Base-by-base conservation (phyloP, 768 basidiomycete genomes). In the Xerocomus brunneocitrinus region DNA sequence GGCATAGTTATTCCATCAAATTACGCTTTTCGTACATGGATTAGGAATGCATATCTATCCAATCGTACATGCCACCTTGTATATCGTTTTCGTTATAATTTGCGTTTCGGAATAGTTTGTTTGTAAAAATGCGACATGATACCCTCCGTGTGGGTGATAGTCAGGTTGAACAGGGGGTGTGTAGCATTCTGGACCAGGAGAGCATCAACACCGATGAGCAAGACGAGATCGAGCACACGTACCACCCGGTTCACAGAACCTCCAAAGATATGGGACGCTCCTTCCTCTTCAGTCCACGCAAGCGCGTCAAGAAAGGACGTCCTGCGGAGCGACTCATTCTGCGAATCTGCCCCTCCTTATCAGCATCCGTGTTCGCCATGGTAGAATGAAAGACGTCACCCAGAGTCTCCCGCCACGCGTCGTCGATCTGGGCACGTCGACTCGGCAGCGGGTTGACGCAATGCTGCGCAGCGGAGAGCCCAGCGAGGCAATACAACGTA, bases 401-500 rank as follows among this genome's bases (percentile, higher is more conserved):
- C 34, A 50, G 50, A 55, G 58, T 35, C 35, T 49, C 64, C 8
- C 9, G 53, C 83, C 84, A 85, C 13, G 63, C 60, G 0, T 44
- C 57, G 4, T 60, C 59, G 8, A 83, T 58, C 40, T 68, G 65
- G 5, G 64, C 62, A 6, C 66, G 68, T 30, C 74, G 65, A 3
- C 67, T 49, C 0, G 68, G 58, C 0, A 83, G 81, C 1, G 79
- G 79, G 35, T 68, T 71, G 1, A 94, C 78, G 39, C 76, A 80
- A 58, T 98, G 93, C 64, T 98, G 97, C 0, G 95, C 90, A 0
- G 83, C 75, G 0, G 95, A 91, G 16, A 97, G 77, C 12, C 97
- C 97, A 5, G 93, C 81, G 3, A 98, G 80, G 64, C 91, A 95
- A 69, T 95, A 98, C 34, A 91, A 72, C 0, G 95, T 97, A 64